Evolutionary conservation across 1,139 yeast genomes (phyloP), one percentile per base, ranked within the genome.

Genomic region (Hansenula lynferdii): DNA sequence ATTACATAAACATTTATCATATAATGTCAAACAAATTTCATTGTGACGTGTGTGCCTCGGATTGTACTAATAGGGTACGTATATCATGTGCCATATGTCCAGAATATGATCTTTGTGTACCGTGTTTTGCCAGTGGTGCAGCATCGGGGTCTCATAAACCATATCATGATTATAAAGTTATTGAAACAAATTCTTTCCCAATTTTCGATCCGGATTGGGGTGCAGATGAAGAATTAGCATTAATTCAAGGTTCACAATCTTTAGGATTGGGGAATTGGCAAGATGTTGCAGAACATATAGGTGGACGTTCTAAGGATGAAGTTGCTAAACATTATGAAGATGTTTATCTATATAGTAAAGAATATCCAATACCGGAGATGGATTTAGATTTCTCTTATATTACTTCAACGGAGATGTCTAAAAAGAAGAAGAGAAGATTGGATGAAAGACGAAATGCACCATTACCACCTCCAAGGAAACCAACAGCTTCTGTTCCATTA

Each of bases 201-300:
- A 85, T 94, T 18, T 83, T 92, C 51, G 85, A 80, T 39, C 76
- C 75, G 41, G 92, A 84, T 36, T 92, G 99, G 99, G 98, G 98
- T 24, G 98, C 98, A 0, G 98, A 92, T 61, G 99, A 92, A 60
- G 99, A 92, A 60, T 59, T 90, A 44, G 67, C 87, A 35, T 68
- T 92, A 44, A 75, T 94, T 17, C 96, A 89, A 59, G 98, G 97
- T 8, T 83, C 95, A 38, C 96, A 90, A 60, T 83, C 86, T 6
- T 74, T 76, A 40, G 98, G 99, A 0, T 67, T 90, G 42, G 99
- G 98, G 6, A 90, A 90, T 60, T 92, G 98, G 98, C 96, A 86
- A 52, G 98, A 92, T 60, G 77, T 92, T 15, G 85, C 96, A 10
- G 97, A 92, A 56, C 95, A 86, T 57, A 85, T 94, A 41, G 97